phyloP scores from a whole-genome alignment of 1,139 yeast species.

The Citeromyces siamensis region DNA sequence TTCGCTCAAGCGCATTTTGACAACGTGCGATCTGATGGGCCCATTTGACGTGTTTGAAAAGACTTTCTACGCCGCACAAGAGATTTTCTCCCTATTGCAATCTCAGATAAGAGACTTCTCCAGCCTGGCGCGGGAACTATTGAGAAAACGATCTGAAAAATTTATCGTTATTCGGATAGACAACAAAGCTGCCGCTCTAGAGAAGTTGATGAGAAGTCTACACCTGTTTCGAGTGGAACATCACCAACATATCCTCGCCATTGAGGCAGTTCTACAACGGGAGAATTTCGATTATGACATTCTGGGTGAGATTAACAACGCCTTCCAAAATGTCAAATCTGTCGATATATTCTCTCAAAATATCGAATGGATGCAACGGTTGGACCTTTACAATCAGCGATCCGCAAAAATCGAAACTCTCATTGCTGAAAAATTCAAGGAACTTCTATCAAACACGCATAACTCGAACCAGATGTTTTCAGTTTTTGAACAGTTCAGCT shows the following conservation, averaged over 20 bases:
- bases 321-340: conserved; percentile 11
- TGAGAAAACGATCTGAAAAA: conserved; percentile 64
- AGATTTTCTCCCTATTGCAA: conserved; percentile 33
- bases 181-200: conserved; percentile 31
- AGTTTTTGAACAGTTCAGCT: conserved; percentile 33
- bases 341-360: conserved; percentile 13
- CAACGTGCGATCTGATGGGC: conserved; percentile 20
- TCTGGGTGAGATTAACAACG: conserved; percentile 20
- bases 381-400: conserved; percentile 26
- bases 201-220: conserved; percentile 33
- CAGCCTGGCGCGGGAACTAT: conserved; percentile 55
- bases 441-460: conserved; percentile 23
- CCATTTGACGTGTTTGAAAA: conserved; percentile 22
- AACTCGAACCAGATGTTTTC: conserved; percentile 36
- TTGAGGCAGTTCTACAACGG: not conserved
- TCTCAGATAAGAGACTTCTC: conserved; percentile 40
- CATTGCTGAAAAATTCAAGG: conserved; percentile 27
- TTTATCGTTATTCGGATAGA: conserved; percentile 53
- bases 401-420: conserved; percentile 31
- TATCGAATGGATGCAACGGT: conserved; percentile 25
- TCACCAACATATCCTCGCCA: conserved; percentile 22
- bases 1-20: conserved; percentile 19
- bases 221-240: conserved; percentile 40
- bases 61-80: conserved; percentile 14
- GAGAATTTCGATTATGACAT: conserved; percentile 30